These are phyloP conservation scores for Melampsora americana DNA, from an alignment of 1,284 basidiomycete genomes.

Conservation along the genomic window DNA sequence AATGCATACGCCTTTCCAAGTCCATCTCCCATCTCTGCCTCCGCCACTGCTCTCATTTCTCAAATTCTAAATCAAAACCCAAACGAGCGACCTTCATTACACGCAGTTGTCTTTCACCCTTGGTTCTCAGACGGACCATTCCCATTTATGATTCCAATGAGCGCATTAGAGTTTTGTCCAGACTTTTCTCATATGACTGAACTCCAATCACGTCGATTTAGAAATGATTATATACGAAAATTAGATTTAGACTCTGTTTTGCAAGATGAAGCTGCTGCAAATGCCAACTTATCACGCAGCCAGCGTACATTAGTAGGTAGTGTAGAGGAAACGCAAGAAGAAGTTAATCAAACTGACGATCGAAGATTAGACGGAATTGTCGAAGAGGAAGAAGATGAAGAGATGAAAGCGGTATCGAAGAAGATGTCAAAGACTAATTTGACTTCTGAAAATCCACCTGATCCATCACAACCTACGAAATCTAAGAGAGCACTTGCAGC, in stretches of 20 bases:
- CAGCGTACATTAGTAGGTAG: slow-evolving; percentile 44
- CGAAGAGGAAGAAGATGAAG: slow-evolving; percentile 37
- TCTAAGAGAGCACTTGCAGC: slow-evolving; percentile 30
- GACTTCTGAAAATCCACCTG: slow-evolving; percentile 2
- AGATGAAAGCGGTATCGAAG: slow-evolving; percentile 15
- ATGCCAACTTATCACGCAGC: slow-evolving; percentile 49
- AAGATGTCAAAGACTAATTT: slow-evolving; percentile 29
- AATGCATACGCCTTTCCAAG: slow-evolving; percentile 90
- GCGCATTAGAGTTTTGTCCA: slow-evolving; percentile 70
- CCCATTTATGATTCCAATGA: slow-evolving; percentile 72
- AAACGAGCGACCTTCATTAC: slow-evolving; percentile 71
- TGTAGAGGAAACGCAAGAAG: slow-evolving; percentile 40
- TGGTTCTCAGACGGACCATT: slow-evolving; percentile 82
- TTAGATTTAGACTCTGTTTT: slow-evolving; percentile 61
- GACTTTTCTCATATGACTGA: slow-evolving; percentile 69
- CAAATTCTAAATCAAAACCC: slow-evolving; percentile 72
- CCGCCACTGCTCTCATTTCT: slow-evolving; percentile 75
- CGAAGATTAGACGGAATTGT: slow-evolving; percentile 26
- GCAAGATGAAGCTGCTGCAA: slow-evolving; percentile 52
- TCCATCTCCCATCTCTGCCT: slow-evolving; percentile 68
- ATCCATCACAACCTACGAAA: slow-evolving; percentile 7
- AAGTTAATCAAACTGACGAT: slow-evolving; percentile 28
- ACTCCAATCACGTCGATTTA: slow-evolving; percentile 68
- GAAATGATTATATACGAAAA: slow-evolving; percentile 62
- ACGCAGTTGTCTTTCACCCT: slow-evolving; percentile 76